Evolutionary conservation across 176 grass and related monocot species (phyloP).

Genomic region (Canna indica): DNA sequence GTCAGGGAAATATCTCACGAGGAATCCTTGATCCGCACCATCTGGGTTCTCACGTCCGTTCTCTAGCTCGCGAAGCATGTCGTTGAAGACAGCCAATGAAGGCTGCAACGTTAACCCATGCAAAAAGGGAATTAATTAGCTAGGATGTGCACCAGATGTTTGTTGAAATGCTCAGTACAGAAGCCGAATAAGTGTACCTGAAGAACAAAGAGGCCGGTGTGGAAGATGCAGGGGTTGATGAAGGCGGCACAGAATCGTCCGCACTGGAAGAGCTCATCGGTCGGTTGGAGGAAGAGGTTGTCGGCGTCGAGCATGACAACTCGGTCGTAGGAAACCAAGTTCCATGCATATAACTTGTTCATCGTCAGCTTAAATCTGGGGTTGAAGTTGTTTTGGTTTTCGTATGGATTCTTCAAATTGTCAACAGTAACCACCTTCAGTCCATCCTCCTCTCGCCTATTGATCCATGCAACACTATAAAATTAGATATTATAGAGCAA

Average conservation of each 20-base stretch:
- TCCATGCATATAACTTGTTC: constrained; percentile 96
- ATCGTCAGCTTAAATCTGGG: constrained; percentile 83
- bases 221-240: constrained; percentile 95
- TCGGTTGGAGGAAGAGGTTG: constrained; percentile 89
- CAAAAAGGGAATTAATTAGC: not conserved
- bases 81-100: constrained; percentile 63
- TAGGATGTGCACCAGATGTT: not conserved
- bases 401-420: constrained; percentile 88
- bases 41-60: constrained; percentile 71
- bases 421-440: constrained; percentile 80
- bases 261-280: constrained; percentile 89
- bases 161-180: no score
- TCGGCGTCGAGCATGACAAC: constrained; percentile 94
- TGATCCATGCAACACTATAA: not conserved
- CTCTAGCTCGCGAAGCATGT: constrained; percentile 78
- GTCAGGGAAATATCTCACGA: constrained; percentile 73
- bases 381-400: constrained; percentile 87
- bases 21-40: constrained; percentile 88
- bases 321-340: constrained; percentile 57
- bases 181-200: no score
- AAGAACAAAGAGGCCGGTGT: constrained; percentile 92
- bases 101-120: constrained; percentile 37
- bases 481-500: not conserved
- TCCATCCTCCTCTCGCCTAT: constrained; percentile 78
- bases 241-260: constrained; percentile 86